Conservation (phyloP, 306 rosid genomes). For the Ormosia semicastrata region DNA sequence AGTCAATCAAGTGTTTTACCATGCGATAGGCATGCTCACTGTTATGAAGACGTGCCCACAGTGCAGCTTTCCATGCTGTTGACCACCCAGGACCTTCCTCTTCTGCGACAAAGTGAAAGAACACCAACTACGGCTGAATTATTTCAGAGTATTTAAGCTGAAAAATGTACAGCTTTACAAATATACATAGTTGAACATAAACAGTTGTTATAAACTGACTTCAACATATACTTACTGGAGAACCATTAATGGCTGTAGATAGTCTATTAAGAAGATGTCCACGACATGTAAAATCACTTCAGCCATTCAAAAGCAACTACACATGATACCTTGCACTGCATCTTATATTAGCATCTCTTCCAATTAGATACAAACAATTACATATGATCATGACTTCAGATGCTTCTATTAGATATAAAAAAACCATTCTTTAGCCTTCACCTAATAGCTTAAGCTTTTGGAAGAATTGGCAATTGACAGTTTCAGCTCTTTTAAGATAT, state of each 20-base stretch:
- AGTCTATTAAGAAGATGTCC: too few species aligned
- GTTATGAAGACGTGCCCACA: conserved; percentile 86
- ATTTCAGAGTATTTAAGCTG: not conserved
- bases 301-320: not conserved
- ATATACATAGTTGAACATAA: not conserved
- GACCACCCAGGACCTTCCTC: conserved; percentile 99
- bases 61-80: conserved; percentile 76
- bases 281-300: not conserved
- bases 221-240: too few species aligned
- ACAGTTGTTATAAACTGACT: not conserved
- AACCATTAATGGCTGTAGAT: too few species aligned
- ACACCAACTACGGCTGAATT: conserved; percentile 7
- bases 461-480: too few species aligned
- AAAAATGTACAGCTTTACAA: not conserved
- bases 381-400: not conserved
- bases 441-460: too few species aligned
- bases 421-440: too few species aligned
- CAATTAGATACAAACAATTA: not conserved
- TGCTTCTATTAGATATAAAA: too few species aligned
- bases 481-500: not conserved
- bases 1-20: conserved; percentile 79
- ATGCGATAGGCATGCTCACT: conserved; percentile 86
- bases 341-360: not conserved
- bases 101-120: conserved; percentile 48
- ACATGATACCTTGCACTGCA: not conserved